Evolutionary conservation across 2,329 filamentous ascomycete species (phyloP), one percentile per base, ranked within the genome.

Genomic region (Fusarium mundagurra): DNA sequence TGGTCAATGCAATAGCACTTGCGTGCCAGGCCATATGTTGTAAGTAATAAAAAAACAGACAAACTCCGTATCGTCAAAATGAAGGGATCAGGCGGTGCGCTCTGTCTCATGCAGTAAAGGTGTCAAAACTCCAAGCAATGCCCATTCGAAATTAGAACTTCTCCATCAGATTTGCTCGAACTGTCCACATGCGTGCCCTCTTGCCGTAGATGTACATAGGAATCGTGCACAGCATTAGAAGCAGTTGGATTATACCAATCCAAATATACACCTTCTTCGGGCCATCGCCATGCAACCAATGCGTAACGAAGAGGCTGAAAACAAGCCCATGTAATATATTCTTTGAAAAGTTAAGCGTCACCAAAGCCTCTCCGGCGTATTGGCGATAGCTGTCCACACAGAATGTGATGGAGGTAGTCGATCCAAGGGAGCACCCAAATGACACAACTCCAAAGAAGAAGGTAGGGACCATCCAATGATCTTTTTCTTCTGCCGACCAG

Each of bases 141-240:
- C 45, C 36, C 27, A 29, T 33, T 39, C 27, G 38, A 36, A 31
- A 57, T 74, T 75, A 85, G 62, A 85, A 92, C 79, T 91, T 93
- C 88, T 97, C 94, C 92, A 97, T 95, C 73, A 97, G 85, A 75
- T 93, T 94, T 87, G 88, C 93, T 72, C 93, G 86, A 17, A 95
- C 94, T 2, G 95, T 98, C 96, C 95, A 98, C 94, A 98, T 97
- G 24, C 96, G 88, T 22, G 92, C 91, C 64, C 95, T 86, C 87
- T 98, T 98, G 24, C 96, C 96, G 79, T 91, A 98, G 27, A 98
- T 93, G 81, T 96, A 98, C 93, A 98, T 94, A 2, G 96, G 96
- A 63, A 98, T 92, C 2, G 94, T 93, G 61, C 88, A 90, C 7
- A 94, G 78, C 81, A 97, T 86, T 63, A 92, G 89, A 18, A 90